Base-by-base conservation (phyloP, 805 yeast species). In the Candida ortonii region DNA sequence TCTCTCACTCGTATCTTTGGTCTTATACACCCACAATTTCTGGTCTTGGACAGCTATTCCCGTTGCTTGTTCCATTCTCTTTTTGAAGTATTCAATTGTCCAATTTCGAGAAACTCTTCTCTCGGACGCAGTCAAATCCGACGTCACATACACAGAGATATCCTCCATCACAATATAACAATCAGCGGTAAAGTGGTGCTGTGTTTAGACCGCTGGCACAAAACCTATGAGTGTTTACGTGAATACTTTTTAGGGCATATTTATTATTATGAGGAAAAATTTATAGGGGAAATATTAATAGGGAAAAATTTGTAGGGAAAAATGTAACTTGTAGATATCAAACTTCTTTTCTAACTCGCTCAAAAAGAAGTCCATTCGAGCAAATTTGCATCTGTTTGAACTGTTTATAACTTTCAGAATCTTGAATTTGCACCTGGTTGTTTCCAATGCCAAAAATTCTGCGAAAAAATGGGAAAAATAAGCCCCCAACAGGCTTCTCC, bases 401-500 rank as follows among this genome's bases (percentile, higher is more conserved):
- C n/a, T n/a, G n/a, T n/a, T n/a, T n/a, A n/a, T n/a, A n/a, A n/a
- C n/a, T n/a, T 7, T n/a, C 14, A 24, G 7, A n/a, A n/a, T n/a
- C n/a, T n/a, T n/a, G n/a, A n/a, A n/a, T n/a, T n/a, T n/a, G n/a
- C n/a, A n/a, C n/a, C n/a, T n/a, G n/a, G n/a, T n/a, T n/a, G n/a
- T n/a, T n/a, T n/a, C n/a, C n/a, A n/a, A n/a, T n/a, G n/a, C n/a
- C n/a, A n/a, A n/a, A n/a, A n/a, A n/a, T n/a, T n/a, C n/a, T n/a
- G n/a, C n/a, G n/a, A n/a, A n/a, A n/a, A n/a, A n/a, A n/a, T n/a
- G n/a, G n/a, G n/a, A 36, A 38, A 65, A 33, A 59, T 40, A 59
- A 63, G 21, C 80, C 89, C 0, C 96, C 96, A 1, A 78, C 70
- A 3, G 96, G 90, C 5, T 87, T 71, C 53, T 73, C 70, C 3